Evolutionary conservation across 179 eudicot genomes (phyloP).

Genomic region (Nepenthes alata): DNA sequence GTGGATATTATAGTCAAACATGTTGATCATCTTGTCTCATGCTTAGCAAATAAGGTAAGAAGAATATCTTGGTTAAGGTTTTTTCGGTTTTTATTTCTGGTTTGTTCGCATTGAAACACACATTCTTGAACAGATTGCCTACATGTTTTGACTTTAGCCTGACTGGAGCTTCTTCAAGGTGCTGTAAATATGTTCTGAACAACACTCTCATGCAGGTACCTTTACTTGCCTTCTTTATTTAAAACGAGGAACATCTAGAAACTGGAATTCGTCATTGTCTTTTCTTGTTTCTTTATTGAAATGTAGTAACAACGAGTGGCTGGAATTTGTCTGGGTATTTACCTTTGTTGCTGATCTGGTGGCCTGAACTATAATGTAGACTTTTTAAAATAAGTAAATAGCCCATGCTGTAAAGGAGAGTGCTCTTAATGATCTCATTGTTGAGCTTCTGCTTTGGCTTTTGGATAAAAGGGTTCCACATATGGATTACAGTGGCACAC

Average conservation of each 20-base stretch:
- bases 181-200: slow-evolving; percentile 91
- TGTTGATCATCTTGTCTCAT: slow-evolving; percentile 83
- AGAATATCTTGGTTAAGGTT: not conserved
- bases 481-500: slow-evolving; percentile 80
- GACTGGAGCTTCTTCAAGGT: slow-evolving; percentile 88
- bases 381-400: slow-evolving; percentile 72
- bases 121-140: slow-evolving; percentile 47
- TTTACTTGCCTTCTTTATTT: not conserved
- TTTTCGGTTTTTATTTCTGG: not conserved
- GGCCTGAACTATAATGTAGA: slow-evolving; percentile 31
- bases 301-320: not conserved
- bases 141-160: slow-evolving; percentile 86
- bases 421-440: slow-evolving; percentile 66
- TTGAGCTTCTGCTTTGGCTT: slow-evolving; percentile 97
- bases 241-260: not conserved
- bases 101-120: not conserved
- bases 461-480: slow-evolving; percentile 91
- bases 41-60: slow-evolving; percentile 66
- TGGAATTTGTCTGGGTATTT: not conserved
- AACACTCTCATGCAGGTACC: slow-evolving; percentile 93
- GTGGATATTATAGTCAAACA: slow-evolving; percentile 77
- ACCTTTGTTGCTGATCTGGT: not conserved
- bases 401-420: slow-evolving; percentile 84
- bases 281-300: not conserved
- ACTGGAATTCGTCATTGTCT: not conserved